Evolutionary conservation across 192 early-diverging fungal species (phyloP).

Genomic region (Coemansia sp.): DNA sequence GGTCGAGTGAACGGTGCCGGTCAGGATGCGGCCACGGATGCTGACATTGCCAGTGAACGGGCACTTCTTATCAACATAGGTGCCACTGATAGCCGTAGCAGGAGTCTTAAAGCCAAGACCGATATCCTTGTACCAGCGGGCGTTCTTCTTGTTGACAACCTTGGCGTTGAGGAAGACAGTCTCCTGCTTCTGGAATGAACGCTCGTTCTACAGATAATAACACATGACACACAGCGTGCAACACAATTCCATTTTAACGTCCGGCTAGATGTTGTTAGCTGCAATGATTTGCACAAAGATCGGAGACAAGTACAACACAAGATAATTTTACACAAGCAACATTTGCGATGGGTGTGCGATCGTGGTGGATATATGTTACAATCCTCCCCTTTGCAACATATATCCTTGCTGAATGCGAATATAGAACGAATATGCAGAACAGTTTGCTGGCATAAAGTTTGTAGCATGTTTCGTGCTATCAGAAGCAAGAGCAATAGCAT

Average conservation of each 20-base stretch:
- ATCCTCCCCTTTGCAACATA: background rate
- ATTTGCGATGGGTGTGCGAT: background rate
- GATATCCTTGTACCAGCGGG: slow-evolving; percentile 98
- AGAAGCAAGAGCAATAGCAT: too few species aligned
- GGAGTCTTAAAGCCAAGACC: slow-evolving; percentile 99
- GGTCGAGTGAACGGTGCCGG: slow-evolving; percentile 86
- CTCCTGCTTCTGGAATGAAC: slow-evolving; percentile 95
- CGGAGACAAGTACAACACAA: background rate
- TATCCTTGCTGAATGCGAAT: background rate
- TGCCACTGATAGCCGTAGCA: slow-evolving; percentile 93
- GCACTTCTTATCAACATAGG: slow-evolving; percentile 99
- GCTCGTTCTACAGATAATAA: slow-evolving; percentile 72
- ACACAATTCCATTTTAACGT: background rate
- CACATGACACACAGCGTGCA: background rate
- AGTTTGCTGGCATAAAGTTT: background rate
- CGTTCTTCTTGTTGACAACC: slow-evolving; percentile 64
- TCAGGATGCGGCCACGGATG: slow-evolving; percentile 97
- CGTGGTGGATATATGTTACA: background rate
- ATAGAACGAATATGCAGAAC: background rate
- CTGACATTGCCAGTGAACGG: slow-evolving; percentile 95
- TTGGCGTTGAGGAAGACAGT: slow-evolving; percentile 91
- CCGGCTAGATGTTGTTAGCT: background rate
- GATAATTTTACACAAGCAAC: background rate
- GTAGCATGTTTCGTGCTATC: too few species aligned
- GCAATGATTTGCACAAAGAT: background rate